phyloP scores from a whole-genome alignment of 352 stramenopile genomes.

The Phytophthora meadii region DNA sequence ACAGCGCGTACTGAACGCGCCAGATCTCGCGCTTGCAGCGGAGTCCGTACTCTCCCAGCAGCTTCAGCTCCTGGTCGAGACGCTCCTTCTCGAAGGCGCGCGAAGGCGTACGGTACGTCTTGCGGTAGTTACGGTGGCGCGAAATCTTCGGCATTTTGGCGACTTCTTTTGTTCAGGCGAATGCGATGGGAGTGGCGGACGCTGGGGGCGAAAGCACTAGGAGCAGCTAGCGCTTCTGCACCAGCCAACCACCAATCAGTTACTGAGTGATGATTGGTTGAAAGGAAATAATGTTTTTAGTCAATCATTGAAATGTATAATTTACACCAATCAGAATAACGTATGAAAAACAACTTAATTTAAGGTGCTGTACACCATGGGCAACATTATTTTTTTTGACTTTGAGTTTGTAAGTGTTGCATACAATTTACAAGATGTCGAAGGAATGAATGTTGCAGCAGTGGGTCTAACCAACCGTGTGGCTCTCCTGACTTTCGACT shows the following conservation, averaged over 20 bases:
- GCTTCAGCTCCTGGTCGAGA: constrained; percentile 99
- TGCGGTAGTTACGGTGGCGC: constrained; percentile 93
- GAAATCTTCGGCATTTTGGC: constrained; percentile 89
- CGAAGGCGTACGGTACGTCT: constrained; percentile 99
- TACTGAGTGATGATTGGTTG: background rate
- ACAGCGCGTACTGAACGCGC: constrained; percentile 98
- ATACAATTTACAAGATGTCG: too few relatives aligned
- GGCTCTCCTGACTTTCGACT: constrained; percentile 32
- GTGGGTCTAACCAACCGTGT: constrained; percentile 3
- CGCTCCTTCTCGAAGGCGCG: constrained; percentile 99
- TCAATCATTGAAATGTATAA: too few relatives aligned
- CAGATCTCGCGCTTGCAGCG: constrained; percentile 99
- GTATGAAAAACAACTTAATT: too few relatives aligned
- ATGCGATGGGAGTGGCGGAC: constrained; percentile 65
- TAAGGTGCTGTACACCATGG: too few relatives aligned
- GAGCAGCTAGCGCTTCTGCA: constrained; percentile 3
- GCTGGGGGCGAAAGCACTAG: background rate
- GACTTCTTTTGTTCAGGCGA: constrained; percentile 74
- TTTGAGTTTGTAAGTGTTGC: background rate
- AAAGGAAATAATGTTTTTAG: background rate
- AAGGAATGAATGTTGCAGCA: background rate
- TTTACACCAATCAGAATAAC: too few relatives aligned
- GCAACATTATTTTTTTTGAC: too few relatives aligned
- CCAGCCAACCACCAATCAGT: constrained; percentile 57
- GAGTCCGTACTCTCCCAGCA: constrained; percentile 99